phyloP scores from a whole-genome alignment of 78 protist genomes.

The Dictyostelium firmibasis region DNA sequence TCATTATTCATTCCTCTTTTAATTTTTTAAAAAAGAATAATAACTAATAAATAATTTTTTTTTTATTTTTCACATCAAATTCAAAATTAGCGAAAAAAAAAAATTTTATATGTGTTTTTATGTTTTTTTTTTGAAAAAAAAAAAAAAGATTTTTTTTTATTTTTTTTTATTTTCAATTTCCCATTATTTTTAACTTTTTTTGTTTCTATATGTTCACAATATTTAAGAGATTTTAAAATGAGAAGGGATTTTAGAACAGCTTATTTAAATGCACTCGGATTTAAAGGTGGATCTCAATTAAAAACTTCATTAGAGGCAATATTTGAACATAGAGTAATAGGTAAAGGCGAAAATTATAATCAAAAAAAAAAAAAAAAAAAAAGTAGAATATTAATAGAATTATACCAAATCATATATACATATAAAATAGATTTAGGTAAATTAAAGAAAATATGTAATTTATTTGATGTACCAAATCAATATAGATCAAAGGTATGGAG shows the following conservation, averaged over 20 bases:
- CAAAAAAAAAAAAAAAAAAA: too few relatives aligned
- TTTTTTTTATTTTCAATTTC: too few relatives aligned
- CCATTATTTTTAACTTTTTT: too few relatives aligned
- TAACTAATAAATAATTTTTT: too few relatives aligned
- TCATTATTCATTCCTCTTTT: not conserved
- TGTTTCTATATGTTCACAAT: not conserved
- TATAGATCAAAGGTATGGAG: constrained; percentile 54
- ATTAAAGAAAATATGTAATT: constrained; percentile 61
- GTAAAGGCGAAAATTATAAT: too few relatives aligned
- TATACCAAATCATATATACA: not conserved
- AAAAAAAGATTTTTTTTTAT: too few relatives aligned
- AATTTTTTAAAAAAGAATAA: too few relatives aligned
- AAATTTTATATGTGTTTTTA: too few relatives aligned
- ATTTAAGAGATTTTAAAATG: not conserved
- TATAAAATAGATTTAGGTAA: constrained; percentile 13
- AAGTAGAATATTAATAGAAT: too few relatives aligned
- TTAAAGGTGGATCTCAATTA: constrained; percentile 66
- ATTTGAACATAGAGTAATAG: constrained; percentile 64
- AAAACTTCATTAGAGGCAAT: constrained; percentile 66
- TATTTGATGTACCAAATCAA: constrained; percentile 65
- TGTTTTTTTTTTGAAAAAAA: too few relatives aligned
- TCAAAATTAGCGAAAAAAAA: too few relatives aligned
- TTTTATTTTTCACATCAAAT: too few relatives aligned
- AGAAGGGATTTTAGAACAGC: constrained; percentile 75
- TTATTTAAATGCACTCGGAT: constrained; percentile 49